phyloP scores from a whole-genome alignment of 345 rosid species.

The Limnanthes douglasii region DNA sequence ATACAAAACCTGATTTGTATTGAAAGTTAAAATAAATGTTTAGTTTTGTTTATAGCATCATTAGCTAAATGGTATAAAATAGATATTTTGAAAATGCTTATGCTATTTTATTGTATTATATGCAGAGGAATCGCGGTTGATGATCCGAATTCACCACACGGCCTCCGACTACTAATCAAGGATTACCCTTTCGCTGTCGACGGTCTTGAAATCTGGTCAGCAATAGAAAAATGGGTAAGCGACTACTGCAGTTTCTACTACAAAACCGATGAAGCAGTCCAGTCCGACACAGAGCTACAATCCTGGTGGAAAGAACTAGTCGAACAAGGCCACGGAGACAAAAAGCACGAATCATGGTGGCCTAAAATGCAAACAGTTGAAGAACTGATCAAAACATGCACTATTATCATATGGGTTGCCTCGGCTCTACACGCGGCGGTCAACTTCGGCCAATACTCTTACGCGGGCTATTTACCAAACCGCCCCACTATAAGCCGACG shows the following conservation, averaged over 20 bases:
- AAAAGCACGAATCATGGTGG: conserved; percentile 60
- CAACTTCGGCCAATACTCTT: conserved; percentile 57
- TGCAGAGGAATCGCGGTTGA: conserved; percentile 60
- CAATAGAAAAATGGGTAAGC: conserved; percentile 48
- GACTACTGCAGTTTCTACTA: conserved; percentile 42
- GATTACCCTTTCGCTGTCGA: conserved; percentile 75
- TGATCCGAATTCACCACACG: conserved; percentile 37
- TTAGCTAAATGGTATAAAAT: not conserved
- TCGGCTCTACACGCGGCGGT: conserved; percentile 69
- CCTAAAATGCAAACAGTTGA: conserved; percentile 32
- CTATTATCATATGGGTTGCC: conserved; percentile 55
- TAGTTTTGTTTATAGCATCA: too few species aligned
- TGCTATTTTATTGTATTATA: not conserved
- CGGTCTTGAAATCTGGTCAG: conserved; percentile 65
- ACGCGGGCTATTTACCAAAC: conserved; percentile 54
- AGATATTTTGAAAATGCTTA: not conserved
- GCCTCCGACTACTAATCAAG: conserved; percentile 35
- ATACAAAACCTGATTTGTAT: too few species aligned
- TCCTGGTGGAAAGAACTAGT: conserved; percentile 61
- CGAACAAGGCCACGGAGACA: conserved; percentile 67
- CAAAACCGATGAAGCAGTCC: conserved; percentile 27
- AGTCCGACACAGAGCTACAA: conserved; percentile 41
- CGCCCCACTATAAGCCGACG: conserved; percentile 42
- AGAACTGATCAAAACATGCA: conserved; percentile 43
- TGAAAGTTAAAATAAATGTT: too few species aligned